phyloP scores from a whole-genome alignment of 139 green algal genomes.

The Eudorina sp. region DNA sequence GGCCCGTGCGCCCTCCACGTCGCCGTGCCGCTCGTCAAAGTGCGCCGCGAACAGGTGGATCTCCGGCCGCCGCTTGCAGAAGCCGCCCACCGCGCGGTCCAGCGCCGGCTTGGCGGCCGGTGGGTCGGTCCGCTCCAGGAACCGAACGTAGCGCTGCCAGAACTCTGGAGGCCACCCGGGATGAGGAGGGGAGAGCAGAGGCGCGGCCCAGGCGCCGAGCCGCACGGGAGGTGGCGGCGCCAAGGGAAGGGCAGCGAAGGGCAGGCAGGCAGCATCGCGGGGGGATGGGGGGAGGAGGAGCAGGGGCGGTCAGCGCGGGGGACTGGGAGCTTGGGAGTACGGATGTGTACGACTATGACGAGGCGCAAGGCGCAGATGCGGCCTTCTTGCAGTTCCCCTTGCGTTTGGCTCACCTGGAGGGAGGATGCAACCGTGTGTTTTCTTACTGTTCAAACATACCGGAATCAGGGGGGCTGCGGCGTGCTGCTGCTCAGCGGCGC shows the following conservation, averaged over 20 bases:
- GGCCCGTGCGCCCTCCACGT: constrained; percentile 65
- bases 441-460: too few species aligned
- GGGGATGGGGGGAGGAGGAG: too few species aligned
- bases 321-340: too few species aligned
- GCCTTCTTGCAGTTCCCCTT: too few species aligned
- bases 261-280: too few species aligned
- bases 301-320: too few species aligned
- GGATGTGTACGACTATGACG: too few species aligned
- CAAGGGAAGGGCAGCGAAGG: background rate
- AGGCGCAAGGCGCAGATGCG: too few species aligned
- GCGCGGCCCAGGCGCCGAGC: background rate
- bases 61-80: constrained; percentile 78
- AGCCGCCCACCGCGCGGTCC: constrained; percentile 67
- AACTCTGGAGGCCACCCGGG: constrained; percentile 68
- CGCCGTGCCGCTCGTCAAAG: constrained; percentile 75
- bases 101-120: constrained; percentile 62
- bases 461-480: too few species aligned
- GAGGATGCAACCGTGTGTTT: too few species aligned
- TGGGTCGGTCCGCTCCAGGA: constrained; percentile 67
- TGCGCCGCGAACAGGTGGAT: constrained; percentile 79
- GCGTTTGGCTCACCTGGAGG: too few species aligned
- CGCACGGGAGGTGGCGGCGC: background rate
- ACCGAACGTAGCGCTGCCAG: constrained; percentile 86
- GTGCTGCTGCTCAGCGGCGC: too few species aligned
- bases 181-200: background rate